These are phyloP conservation scores for Onygena corvina DNA, from an alignment of 2,329 filamentous ascomycete genomes.

Conservation along the genomic window DNA sequence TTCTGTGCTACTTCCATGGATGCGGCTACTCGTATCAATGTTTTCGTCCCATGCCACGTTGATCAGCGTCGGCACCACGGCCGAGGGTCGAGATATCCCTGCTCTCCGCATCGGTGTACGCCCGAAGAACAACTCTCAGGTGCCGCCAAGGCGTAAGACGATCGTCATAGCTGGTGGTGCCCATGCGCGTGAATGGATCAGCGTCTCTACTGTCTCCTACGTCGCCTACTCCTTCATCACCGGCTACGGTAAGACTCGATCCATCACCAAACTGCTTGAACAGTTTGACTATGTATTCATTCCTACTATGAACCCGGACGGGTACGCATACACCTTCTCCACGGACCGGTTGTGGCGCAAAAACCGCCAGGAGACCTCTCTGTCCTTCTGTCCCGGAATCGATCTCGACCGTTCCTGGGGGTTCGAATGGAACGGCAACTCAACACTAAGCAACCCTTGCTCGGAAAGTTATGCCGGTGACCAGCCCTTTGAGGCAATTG, in stretches of 20 bases:
- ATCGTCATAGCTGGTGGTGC: conserved; percentile 71
- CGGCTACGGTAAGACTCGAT: conserved; percentile 59
- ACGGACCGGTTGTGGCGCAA: conserved; percentile 90
- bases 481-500: conserved; percentile 67
- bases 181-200: conserved; percentile 97
- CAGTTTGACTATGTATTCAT: conserved; percentile 81
- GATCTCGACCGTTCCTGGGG: conserved; percentile 82
- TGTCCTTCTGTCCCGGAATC: conserved; percentile 73
- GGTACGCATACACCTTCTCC: conserved; percentile 88
- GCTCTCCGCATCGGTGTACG: conserved; percentile 63
- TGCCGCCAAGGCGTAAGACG: conserved; percentile 51
- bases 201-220: conserved; percentile 80
- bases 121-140: conserved; percentile 35
- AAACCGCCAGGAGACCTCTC: conserved; percentile 69
- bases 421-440: conserved; percentile 66
- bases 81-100: conserved; percentile 74
- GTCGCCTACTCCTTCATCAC: conserved; percentile 80
- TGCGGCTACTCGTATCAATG: conserved; percentile 78
- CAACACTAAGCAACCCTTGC: conserved; percentile 64
- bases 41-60: conserved; percentile 68
- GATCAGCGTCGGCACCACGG: conserved; percentile 69
- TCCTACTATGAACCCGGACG: conserved; percentile 83
- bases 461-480: conserved; percentile 82
- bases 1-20: conserved; percentile 77
- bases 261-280: conserved; percentile 64